Evolutionary conservation across 78 protist genomes (phyloP), one percentile per base, ranked within the genome.

Genomic region (Protostelium mycophagum): DNA sequence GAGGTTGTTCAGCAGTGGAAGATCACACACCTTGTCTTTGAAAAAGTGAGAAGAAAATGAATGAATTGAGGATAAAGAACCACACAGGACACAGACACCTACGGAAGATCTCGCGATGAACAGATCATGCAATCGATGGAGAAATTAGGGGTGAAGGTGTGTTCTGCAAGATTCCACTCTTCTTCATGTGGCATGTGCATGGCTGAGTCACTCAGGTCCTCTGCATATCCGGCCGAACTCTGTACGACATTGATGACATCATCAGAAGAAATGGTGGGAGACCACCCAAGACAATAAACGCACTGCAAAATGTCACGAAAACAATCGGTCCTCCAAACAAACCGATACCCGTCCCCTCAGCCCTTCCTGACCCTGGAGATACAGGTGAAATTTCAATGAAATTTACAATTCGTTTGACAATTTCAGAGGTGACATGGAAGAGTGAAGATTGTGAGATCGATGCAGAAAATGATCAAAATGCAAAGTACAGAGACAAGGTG

Each of bases 1-100:
- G 16, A 23, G 34, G 36, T 37, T 85, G 36, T 35, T 5, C 5
- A 36, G 63, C 86, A 85, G 37, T 85, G 86, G 86, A 85, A 85
- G 37, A 85, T 85, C 37, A 85, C 86, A 5, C 86, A 36, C 63
- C 37, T 85, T 85, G 86, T 85, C 37, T 85, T 85, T 16, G 86
- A 85, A 16, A 85, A 85, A 16, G 86, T 51, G 16, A 5, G 31
- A 5, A 51, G 73, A 5, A 16, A 5, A 51, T 16, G 31, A 51
- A 51, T 51, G 73, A 51, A 25, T 16, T 51, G 5, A 5, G 31
- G 16, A 25, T 16, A 25, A 16, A 51, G 31, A 51, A 5, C 31
- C 5, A 51, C 16, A 51, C 16, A 51, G 73, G 73, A 51, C 73
- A 51, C 73, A 5, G 73, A 51, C 73, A 51, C 73, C 73, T 51